These are phyloP conservation scores for Violaceomyces palustris DNA, from an alignment of 1,284 basidiomycete species.

Conservation along the genomic window DNA sequence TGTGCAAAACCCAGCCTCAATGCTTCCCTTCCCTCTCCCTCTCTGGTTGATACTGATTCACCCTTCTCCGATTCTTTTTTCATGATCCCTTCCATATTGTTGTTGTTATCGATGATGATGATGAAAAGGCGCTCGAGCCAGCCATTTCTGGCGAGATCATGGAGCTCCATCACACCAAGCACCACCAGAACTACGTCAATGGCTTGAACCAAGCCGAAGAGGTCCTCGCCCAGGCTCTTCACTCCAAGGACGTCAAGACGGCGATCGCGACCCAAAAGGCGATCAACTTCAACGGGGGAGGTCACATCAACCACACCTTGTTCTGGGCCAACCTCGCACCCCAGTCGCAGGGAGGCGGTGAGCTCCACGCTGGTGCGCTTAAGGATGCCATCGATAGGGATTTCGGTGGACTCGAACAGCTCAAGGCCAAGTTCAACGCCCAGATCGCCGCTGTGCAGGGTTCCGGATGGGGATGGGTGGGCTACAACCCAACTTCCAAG, in stretches of 20 bases:
- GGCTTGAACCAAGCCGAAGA: conserved; percentile 49
- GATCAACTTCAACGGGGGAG: conserved; percentile 52
- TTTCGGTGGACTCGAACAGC: conserved; percentile 44
- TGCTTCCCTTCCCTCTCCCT: not conserved
- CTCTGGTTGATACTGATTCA: not conserved
- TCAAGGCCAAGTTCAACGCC: conserved; percentile 45
- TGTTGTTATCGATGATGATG: too few relatives aligned
- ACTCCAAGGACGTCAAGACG: conserved; percentile 40
- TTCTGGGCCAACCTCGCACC: conserved; percentile 52
- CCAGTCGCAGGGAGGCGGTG: conserved; percentile 41
- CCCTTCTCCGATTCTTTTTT: not conserved
- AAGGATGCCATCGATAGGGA: conserved; percentile 49
- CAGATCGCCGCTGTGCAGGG: conserved; percentile 49
- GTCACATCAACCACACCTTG: conserved; percentile 52
- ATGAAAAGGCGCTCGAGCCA: conserved; percentile 47
- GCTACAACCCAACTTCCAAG: conserved; percentile 33
- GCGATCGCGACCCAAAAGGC: conserved; percentile 39
- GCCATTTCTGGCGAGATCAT: conserved; percentile 50
- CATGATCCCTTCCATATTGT: not conserved
- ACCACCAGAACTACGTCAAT: conserved; percentile 52
- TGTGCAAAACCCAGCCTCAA: too few relatives aligned
- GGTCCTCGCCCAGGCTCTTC: conserved; percentile 32
- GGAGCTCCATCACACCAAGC: conserved; percentile 51
- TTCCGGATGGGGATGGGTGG: conserved; percentile 51
- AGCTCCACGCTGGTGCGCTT: conserved; percentile 37